These are phyloP conservation scores for Rhizophagus clarus DNA, from an alignment of 192 early-diverging fungal species.

Conservation along the genomic window DNA sequence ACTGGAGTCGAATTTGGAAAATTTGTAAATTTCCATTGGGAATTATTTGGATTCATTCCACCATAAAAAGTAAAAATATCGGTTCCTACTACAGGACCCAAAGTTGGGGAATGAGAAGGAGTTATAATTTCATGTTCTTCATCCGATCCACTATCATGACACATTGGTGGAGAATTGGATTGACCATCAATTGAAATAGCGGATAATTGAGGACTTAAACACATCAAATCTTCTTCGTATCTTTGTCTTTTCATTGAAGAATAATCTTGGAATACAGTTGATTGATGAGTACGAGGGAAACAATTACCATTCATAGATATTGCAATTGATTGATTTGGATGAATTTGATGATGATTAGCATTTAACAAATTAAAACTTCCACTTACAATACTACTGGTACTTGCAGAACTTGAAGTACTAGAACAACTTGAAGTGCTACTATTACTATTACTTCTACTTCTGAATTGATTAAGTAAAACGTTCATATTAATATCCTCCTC, in stretches of 20 bases:
- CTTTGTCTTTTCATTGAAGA: not conserved
- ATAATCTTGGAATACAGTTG: not conserved
- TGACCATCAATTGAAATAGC: conserved; percentile 8
- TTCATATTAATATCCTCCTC: not conserved
- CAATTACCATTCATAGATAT: not conserved
- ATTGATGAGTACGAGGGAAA: not conserved
- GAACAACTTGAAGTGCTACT: not conserved
- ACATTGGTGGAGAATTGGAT: not conserved
- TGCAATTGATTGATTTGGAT: not conserved
- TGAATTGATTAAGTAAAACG: not conserved
- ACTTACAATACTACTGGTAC: not conserved
- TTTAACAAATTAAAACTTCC: not conserved
- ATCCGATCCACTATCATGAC: conserved; percentile 12
- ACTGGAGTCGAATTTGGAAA: not conserved
- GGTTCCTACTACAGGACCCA: not conserved
- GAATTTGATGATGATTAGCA: not conserved
- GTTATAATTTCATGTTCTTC: conserved; percentile 2
- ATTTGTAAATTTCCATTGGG: not conserved
- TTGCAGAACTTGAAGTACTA: not conserved
- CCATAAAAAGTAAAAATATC: not conserved
- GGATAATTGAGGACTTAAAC: conserved; percentile 18
- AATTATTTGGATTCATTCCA: not conserved
- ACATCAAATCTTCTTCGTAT: not conserved
- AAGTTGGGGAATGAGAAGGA: not conserved
- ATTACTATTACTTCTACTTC: conserved; percentile 18